phyloP scores from a whole-genome alignment of 352 stramenopile genomes.

The Phytophthora melonis region DNA sequence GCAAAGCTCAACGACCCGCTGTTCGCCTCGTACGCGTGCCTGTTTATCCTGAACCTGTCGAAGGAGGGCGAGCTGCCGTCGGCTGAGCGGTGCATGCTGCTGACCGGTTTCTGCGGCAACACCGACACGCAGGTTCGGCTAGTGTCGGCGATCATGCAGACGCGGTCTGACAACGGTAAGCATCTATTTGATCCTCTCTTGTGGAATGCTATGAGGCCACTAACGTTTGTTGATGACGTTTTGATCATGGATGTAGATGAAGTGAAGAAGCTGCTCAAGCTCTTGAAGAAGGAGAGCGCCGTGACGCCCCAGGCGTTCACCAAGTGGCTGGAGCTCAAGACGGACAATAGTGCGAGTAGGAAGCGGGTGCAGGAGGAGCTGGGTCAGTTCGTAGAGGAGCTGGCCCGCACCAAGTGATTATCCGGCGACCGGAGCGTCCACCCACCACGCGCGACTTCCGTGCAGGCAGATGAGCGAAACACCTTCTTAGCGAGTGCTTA shows the following conservation, averaged over 20 bases:
- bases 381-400: slow-evolving; percentile 76
- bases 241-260: slow-evolving; percentile 46
- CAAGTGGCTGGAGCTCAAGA: slow-evolving; percentile 82
- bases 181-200: not conserved
- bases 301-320: slow-evolving; percentile 57
- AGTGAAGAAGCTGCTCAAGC: slow-evolving; percentile 71
- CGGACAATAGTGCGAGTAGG: slow-evolving; percentile 78
- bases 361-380: slow-evolving; percentile 75
- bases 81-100: slow-evolving; percentile 67
- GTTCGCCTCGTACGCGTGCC: slow-evolving; percentile 69
- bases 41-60: slow-evolving; percentile 71
- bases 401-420: slow-evolving; percentile 75
- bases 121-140: slow-evolving; percentile 70
- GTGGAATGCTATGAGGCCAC: not conserved
- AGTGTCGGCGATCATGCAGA: slow-evolving; percentile 78
- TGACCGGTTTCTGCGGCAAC: slow-evolving; percentile 76
- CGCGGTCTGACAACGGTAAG: slow-evolving; percentile 60
- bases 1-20: slow-evolving; percentile 59
- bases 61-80: slow-evolving; percentile 69
- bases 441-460: slow-evolving; percentile 16
- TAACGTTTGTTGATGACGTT: slow-evolving; percentile 25
- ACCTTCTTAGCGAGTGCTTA: slow-evolving; percentile 31
- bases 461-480: slow-evolving; percentile 9
- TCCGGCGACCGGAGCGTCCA: slow-evolving; percentile 3
- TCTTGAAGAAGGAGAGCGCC: slow-evolving; percentile 74